Conservation (phyloP, 2,329 filamentous ascomycete species). For the Nothophaeocryptopus gaeumannii region DNA sequence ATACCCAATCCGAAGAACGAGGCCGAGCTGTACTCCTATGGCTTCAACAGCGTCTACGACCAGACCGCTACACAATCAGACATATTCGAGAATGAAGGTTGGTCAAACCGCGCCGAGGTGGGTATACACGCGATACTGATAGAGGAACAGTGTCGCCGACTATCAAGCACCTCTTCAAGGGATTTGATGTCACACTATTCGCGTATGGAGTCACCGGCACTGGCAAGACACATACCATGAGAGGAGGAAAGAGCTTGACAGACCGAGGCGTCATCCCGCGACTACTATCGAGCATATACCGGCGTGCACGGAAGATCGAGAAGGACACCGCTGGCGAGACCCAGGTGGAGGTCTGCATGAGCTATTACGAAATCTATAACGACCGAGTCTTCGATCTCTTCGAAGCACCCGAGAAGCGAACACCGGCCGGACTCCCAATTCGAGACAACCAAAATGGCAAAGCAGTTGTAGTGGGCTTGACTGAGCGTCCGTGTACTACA, state of each 20-base stretch:
- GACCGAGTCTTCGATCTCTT: constrained; percentile 90
- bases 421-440: constrained; percentile 76
- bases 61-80: constrained; percentile 76
- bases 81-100: constrained; percentile 86
- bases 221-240: constrained; percentile 97
- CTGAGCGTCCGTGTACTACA: constrained; percentile 75
- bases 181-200: constrained; percentile 96
- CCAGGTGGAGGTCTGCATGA: constrained; percentile 84
- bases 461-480: constrained; percentile 87
- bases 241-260: constrained; percentile 58
- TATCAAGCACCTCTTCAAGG: constrained; percentile 89
- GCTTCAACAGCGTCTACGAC: constrained; percentile 92
- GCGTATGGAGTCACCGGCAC: constrained; percentile 97
- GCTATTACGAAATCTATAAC: constrained; percentile 81
- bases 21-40: constrained; percentile 84
- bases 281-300: constrained; percentile 67
- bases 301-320: constrained; percentile 51
- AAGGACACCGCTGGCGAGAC: constrained; percentile 55
- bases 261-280: constrained; percentile 61
- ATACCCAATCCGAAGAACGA: constrained; percentile 95
- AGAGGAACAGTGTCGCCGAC: constrained; percentile 70
- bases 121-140: constrained; percentile 5
- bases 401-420: constrained; percentile 79
- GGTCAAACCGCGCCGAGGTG: constrained; percentile 27
- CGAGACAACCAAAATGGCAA: constrained; percentile 93